phyloP scores from a whole-genome alignment of 352 stramenopile species.

The Poterioochromonas sp. region DNA sequence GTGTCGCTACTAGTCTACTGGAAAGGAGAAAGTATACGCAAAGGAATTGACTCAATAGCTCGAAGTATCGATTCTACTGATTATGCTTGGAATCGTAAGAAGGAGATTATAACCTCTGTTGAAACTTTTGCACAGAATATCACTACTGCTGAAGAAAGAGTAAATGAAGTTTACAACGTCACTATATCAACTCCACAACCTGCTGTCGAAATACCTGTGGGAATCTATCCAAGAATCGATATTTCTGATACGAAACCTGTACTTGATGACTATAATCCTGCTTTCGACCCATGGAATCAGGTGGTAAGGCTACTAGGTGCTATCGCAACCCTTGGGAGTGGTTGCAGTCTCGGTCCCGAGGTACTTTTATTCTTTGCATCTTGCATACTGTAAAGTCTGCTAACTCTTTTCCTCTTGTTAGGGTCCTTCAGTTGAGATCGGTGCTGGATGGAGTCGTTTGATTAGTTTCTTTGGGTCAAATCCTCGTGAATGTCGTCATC shows the following conservation, averaged over 20 bases:
- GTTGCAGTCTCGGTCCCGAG: slow-evolving; percentile 60
- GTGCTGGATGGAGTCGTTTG: slow-evolving; percentile 32
- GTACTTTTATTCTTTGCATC: too few relatives aligned
- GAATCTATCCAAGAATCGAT: not conserved
- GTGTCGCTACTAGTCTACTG: not conserved
- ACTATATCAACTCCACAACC: not conserved
- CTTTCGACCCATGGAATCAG: not conserved
- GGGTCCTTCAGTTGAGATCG: slow-evolving; percentile 59
- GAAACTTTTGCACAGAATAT: too few relatives aligned
- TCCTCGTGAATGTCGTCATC: slow-evolving; percentile 45
- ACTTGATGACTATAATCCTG: not conserved
- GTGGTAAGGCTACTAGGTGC: slow-evolving; percentile 32
- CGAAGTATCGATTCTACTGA: not conserved
- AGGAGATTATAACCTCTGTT: too few relatives aligned
- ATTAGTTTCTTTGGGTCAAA: not conserved
- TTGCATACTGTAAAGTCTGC: not conserved
- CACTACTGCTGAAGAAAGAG: not conserved
- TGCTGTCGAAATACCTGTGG: not conserved
- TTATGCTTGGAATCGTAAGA: not conserved
- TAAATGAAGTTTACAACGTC: not conserved
- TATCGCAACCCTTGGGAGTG: slow-evolving; percentile 59
- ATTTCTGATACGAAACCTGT: not conserved
- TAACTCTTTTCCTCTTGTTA: not conserved
- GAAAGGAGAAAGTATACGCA: not conserved
- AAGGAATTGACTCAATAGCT: not conserved